Evolutionary conservation across 208 protist species (phyloP).

Genomic region (Porcisia hertigi): DNA sequence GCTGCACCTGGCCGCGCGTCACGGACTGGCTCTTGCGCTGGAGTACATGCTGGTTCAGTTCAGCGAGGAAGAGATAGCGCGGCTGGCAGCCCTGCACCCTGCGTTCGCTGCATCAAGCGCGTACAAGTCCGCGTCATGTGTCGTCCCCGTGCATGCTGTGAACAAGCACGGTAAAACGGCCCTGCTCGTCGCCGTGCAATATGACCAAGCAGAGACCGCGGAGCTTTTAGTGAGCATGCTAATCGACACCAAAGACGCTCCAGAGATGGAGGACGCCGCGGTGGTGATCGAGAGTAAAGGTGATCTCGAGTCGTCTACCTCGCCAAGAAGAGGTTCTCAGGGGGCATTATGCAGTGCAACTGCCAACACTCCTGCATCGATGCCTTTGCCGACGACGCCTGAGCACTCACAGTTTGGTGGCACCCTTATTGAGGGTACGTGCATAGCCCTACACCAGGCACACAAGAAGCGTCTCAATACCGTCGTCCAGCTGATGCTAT

Average conservation of each 20-base stretch:
- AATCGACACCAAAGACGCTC: slow-evolving; percentile 17
- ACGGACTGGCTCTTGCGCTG: slow-evolving; percentile 55
- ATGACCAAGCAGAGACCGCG: slow-evolving; percentile 47
- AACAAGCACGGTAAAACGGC: slow-evolving; percentile 72
- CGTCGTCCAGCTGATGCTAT: slow-evolving; percentile 65
- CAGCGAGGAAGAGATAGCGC: slow-evolving; percentile 65
- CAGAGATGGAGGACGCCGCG: background rate
- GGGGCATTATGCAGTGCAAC: background rate
- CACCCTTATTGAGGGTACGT: slow-evolving; percentile 68
- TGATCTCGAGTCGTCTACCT: background rate
- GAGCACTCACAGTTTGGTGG: slow-evolving; percentile 34
- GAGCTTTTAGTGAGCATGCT: slow-evolving; percentile 63
- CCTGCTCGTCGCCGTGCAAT: slow-evolving; percentile 71
- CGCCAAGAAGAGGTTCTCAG: too few species aligned
- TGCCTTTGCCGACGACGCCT: background rate
- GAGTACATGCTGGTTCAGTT: slow-evolving; percentile 86
- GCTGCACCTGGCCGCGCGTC: slow-evolving; percentile 59
- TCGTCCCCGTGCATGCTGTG: slow-evolving; percentile 33
- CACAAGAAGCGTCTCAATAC: slow-evolving; percentile 53
- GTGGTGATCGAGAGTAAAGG: background rate
- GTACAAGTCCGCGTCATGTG: slow-evolving; percentile 12
- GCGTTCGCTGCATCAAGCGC: slow-evolving; percentile 12
- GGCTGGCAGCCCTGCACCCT: slow-evolving; percentile 24
- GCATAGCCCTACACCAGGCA: slow-evolving; percentile 59
- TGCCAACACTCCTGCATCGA: slow-evolving; percentile 10